Base-by-base conservation (phyloP, 805 yeast genomes). In the Clavispora vitiphila region DNA sequence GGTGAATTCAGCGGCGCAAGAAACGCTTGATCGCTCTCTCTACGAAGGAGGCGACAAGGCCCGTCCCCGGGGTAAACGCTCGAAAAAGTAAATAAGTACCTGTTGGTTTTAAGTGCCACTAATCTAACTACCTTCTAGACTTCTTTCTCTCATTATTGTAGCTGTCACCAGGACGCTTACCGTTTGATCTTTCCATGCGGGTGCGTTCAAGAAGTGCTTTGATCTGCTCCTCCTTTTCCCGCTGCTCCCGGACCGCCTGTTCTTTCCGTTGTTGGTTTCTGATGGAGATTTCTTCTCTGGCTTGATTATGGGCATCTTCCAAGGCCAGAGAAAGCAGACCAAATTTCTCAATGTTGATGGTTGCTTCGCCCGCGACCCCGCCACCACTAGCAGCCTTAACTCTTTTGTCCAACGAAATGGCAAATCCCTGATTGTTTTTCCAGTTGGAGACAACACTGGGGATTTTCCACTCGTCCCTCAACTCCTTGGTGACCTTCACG, bases 371-470 rank as follows among this genome's bases (percentile, higher is more conserved):
- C 2, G 71, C 64, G 8, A 22, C 24, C 10, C 49, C 38, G 8
- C 60, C 60, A n/a, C 58, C 58, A 11, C 75, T 73, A 2, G 79
- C 72, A 1, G 83, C 82, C 19, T 55, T 44, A 41, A 86, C 67
- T 44, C 97, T 69, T 54, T 84, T 86, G 41, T 89, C 96, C 31
- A 90, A 61, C 1, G 84, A 80, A 35, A 90, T 81, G 1, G 96
- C 80, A 57, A 80, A 87, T 1, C 98, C 97, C 51, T 86, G 84
- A 14, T 90, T 86, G 60, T 93, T 93, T 61, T 89, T 90, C 97
- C 98, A 93, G 60, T 87, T 88, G 1, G 98, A 91, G 0, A 91
- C 77, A 1, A 95, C 87, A 0, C 96, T 81, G 0, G 98, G 98
- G 23, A 93, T 88, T 37, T 75, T 73, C 96, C 97, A 91, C 46